Base-by-base conservation (phyloP, 176 grass and related monocot species). In the Musa acuminata region DNA sequence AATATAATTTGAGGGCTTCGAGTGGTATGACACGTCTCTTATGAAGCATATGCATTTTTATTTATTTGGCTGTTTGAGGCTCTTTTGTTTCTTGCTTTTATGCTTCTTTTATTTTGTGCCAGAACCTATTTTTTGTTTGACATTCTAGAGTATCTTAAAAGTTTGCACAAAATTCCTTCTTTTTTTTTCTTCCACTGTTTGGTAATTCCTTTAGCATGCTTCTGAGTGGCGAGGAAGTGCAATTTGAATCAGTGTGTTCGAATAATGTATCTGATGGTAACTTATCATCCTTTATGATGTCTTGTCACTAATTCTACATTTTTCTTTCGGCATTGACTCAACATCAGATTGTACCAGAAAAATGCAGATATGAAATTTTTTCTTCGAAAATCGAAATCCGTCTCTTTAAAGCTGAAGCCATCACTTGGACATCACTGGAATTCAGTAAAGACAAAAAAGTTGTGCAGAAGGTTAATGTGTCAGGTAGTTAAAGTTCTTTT, bases 331-430 rank as follows among this genome's bases (percentile, higher is more conserved):
- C 65, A 35, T 35, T 35, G 27, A 3, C 1, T 29, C 24, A 7
- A 35, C 1, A 35, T 16, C 72, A 86, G 84, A 86, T 86, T 74
- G 71, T 74, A 67, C 73, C 84, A 60, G 79, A 81, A 26, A 81
- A 74, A 55, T 78, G 84, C 73, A 82, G 51, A 72, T 86, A 77
- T 81, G 64, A 70, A 22, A 79, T 82, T 49, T 67, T 86, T 67
- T 25, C 84, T 26, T 73, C 84, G 72, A 86, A 86, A 86, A 78
- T 86, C 73, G 84, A 86, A 81, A 81, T 86, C 49, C 66, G 67
- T 24, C 84, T 86, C 72, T 77, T 66, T n/a, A 86, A 86, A 68
- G 79, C 84, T 53, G 84, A 86, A 76, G 10, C 60, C 43, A 86
- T 82, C 73, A 69, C 74, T 52, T 86, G 84, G 84, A 53, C 84